A percentile compares a stretch with the other conserved stretches of the same genome.
These are phyloP conservation scores for Letharia columbiana DNA, from an alignment of 495 filamentous ascomycete species.

Conservation along the genomic window DNA sequence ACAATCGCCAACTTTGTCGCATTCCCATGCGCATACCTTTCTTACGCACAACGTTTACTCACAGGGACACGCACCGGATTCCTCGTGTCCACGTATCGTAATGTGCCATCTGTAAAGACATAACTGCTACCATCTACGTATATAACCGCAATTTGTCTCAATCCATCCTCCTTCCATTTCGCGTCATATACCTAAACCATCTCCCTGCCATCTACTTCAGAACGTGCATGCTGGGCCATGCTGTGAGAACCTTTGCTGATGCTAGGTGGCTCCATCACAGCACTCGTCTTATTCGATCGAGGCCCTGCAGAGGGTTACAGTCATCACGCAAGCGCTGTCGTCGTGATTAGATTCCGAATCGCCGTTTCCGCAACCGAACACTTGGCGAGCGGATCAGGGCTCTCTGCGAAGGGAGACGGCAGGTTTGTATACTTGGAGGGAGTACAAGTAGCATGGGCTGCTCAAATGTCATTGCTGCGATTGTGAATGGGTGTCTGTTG, in stretches of 20 bases:
- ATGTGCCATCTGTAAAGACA: too few relatives aligned
- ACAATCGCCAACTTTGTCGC: too few relatives aligned
- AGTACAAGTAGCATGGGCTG: background rate
- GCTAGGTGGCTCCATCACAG: background rate
- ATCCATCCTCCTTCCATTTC: too few relatives aligned
- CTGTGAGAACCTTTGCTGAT: background rate
- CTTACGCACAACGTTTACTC: too few relatives aligned
- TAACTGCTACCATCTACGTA: too few relatives aligned
- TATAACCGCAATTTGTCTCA: too few relatives aligned
- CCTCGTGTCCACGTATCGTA: too few relatives aligned
- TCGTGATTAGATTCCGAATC: background rate
- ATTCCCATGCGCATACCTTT: too few relatives aligned
- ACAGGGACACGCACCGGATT: too few relatives aligned
- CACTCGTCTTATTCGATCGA: background rate
- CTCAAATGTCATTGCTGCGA: background rate
- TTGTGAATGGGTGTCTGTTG: background rate
- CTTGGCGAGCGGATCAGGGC: background rate
- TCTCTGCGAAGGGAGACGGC: background rate
- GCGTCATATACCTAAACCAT: background rate
- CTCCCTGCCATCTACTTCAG: background rate
- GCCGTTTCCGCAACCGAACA: background rate
- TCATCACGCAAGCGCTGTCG: background rate
- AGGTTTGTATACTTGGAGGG: background rate
- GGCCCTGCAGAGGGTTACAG: background rate
- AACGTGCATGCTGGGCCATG: background rate